Conservation (phyloP, 2,329 filamentous ascomycete genomes). For the Sordariomycetes sp. region DNA sequence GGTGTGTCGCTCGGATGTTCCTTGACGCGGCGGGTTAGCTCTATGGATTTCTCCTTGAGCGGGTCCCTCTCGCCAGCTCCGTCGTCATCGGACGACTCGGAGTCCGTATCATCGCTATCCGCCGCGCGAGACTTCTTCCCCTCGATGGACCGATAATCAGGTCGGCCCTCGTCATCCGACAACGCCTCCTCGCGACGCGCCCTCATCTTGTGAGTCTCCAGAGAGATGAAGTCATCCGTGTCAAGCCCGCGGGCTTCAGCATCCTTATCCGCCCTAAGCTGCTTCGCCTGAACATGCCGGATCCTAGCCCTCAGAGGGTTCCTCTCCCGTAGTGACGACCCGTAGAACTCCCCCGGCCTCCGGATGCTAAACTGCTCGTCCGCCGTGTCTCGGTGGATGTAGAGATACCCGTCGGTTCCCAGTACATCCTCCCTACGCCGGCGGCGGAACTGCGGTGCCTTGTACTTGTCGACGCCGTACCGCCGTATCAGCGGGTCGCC, state of each 20-base stretch:
- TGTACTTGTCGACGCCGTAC: conserved; percentile 61
- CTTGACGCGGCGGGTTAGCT: conserved; percentile 51
- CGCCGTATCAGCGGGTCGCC: conserved; percentile 65
- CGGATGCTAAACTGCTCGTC: conserved; percentile 40
- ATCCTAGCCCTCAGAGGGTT: conserved; percentile 5
- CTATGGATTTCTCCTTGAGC: conserved; percentile 39
- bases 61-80: conserved; percentile 24
- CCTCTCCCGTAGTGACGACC: conserved; percentile 1
- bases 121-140: conserved; percentile 36
- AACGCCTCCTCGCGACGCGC: conserved; percentile 17
- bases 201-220: conserved; percentile 11
- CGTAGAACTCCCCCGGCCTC: conserved; percentile 22
- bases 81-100: conserved; percentile 3
- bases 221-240: conserved; percentile 25
- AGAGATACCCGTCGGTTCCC: conserved; percentile 44
- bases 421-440: conserved; percentile 57
- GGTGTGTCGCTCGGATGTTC: conserved; percentile 52
- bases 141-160: conserved; percentile 53
- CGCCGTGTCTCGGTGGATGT: conserved; percentile 53
- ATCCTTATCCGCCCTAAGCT: conserved; percentile 1
- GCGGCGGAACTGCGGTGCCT: conserved; percentile 58
- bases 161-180: conserved; percentile 27
- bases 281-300: conserved; percentile 1
- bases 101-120: conserved; percentile 24
- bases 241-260: not conserved